Conservation (phyloP, 2,329 filamentous ascomycete species). For the Pseudopithomyces chartarum region DNA sequence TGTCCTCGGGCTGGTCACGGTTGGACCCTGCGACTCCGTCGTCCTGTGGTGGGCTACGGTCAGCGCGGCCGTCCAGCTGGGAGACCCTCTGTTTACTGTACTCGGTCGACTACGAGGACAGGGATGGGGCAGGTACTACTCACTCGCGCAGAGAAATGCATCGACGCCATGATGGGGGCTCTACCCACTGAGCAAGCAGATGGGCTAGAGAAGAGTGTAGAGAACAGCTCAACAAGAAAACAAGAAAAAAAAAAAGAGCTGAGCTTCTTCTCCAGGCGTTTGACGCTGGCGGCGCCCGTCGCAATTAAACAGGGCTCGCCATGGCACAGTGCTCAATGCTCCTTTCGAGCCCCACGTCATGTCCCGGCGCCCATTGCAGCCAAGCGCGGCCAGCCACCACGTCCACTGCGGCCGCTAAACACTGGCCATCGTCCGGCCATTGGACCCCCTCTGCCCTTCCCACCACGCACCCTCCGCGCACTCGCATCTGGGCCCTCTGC, state of each 20-base stretch:
- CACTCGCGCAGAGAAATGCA: conserved; percentile 10
- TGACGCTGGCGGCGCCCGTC: not conserved
- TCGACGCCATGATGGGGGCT: conserved; percentile 15
- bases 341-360: conserved; percentile 7
- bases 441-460: not conserved
- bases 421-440: not conserved
- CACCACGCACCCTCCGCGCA: not conserved
- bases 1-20: conserved; percentile 44
- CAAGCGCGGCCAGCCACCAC: not conserved
- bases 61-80: not conserved
- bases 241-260: not conserved
- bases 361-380: not conserved
- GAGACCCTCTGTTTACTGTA: not conserved
- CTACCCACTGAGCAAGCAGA: not conserved
- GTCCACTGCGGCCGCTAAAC: not conserved
- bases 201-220: no score
- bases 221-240: no score
- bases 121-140: not conserved
- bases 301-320: conserved; percentile 6
- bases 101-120: no score
- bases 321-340: not conserved
- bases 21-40: conserved; percentile 21
- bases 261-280: not conserved
- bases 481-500: not conserved
- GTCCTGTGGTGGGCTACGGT: conserved; percentile 12